Evolutionary conservation across 257 asterid species (phyloP), one percentile per base, ranked within the genome.

Genomic region (Scutellaria minor): DNA sequence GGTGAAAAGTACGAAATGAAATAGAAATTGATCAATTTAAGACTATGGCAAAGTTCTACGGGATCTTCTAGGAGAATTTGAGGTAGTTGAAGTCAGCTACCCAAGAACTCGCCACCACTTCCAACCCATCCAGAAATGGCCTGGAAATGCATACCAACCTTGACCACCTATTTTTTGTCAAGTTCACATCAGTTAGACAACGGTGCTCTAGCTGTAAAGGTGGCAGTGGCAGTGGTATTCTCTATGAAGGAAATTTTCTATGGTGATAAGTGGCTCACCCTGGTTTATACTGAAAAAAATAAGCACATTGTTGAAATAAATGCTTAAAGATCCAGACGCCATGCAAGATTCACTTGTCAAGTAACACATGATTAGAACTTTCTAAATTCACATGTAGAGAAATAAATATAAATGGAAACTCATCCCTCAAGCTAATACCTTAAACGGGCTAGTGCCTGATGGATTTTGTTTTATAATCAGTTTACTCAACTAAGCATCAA

Each of bases 401-500:
- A 9, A 6, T 0, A 53, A 41, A 7, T 60, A 51, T 14, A 52
- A 31, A 68, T 52, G 31, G 57, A 66, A 45, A 67, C 67, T 53
- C 75, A 45, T 58, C 52, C 67, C 48, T 37, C 9, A 39, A 63
- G 55, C 7, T 31, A 62, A 62, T 53, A 24, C 47, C 70, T 70
- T 51, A 24, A 14, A 70, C 9, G 50, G 57, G 27, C 52, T 48
- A 64, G 47, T 18, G 59, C 7, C 52, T 48, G 57, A 56, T 18
- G 59, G 9, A 62, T 44, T 53, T 53, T 40, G 39, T n/a, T 52
- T 55, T 39, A 15, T 24, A 55, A 27, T 48, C 62, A 70, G 41
- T 52, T 65, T 48, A 57, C 66, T 60, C 57, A 72, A 27, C 60
- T 41, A 73, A 44, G 35, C 66, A 31, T 37, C 45, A 66, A 62